Evolutionary conservation across 148 eudicot genomes (phyloP), one percentile per base, ranked within the genome.

Genomic region (Cornus kousa): DNA sequence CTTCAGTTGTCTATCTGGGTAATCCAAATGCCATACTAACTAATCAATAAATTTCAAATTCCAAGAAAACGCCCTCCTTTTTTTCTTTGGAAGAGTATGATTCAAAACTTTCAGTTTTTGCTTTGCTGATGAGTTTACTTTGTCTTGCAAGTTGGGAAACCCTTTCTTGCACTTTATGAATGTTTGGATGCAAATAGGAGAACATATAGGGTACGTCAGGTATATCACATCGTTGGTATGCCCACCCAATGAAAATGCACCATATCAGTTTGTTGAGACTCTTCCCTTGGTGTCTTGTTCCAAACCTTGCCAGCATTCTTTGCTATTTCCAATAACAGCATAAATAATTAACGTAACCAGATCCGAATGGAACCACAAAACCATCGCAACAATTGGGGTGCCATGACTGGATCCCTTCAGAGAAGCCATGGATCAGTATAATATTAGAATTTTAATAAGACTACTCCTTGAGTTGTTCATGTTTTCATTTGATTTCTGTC

Each of bases 361-460:
- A 74, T 65, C 82, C 87, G 20, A 89, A 23, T 62, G 91, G 83
- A 60, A 86, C 91, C 57, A 94, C 81, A 65, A 75, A 87, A 22
- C 85, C 91, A 20, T 91, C 79, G 69, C 99, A 96, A 76, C 87
- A 74, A 81, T 96, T 96, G 24, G 94, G 88, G 62, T 85, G 85
- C 99, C 99, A 96, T 23, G 79, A 79, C 76, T 89, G 82, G 72
- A 94, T 82, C 62, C 93, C 98, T 79, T 80, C 89, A 12, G 90
- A 83, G 82, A 93, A 96, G 83, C 94, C 85, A 79, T 96, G 94
- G 86, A 92, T 96, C 66, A 74, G 82, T 71, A 96, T 73, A 79
- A 96, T 64, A 74, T 96, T 93, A 76, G 82, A 46, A 62, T 28
- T 72, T 28, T 72, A 70, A 74, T 35, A 35, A 35, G 75, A 64